Base-by-base conservation (phyloP, 2,329 filamentous ascomycete genomes). In the Onygenales sp. region DNA sequence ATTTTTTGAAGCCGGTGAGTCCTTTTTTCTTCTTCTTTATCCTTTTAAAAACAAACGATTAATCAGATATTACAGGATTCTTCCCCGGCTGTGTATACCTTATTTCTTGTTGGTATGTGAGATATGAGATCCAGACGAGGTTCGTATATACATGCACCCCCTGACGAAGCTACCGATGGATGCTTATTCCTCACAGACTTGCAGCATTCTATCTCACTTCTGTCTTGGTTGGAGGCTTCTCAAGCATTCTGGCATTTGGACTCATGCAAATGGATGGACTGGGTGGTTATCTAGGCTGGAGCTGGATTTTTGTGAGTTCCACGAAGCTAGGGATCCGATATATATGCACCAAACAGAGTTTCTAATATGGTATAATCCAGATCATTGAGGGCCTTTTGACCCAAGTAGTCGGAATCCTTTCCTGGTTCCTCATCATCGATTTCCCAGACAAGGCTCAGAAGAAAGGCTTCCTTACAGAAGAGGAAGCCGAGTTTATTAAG, bases 61-160 rank as follows among this genome's bases (percentile, higher is more conserved):
- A 7, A 49, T 58, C 31, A 56, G 36, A 43, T 53, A 13, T 8
- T 54, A 27, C n/a, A 54, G 46, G 46, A 13, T 49, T 49, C 17
- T 49, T 40, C 66, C 83, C 83, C 0, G 78, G 78, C 55, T 83
- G 79, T 53, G 81, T 84, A 1, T 87, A 86, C 61, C 69, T 87
- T 2, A 76, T 87, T 33, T 82, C 78, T 60, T 86, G 82, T 13
- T 88, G 84, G 84, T 87, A 86, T 62, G 37, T 52, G 13, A 39
- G 52, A 51, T 61, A 62, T 57, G 67, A 70, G 39, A 58, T 70
- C 60, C 61, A 71, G 43, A 64, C 66, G 60, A 63, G 70, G 45
- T 70, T 68, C 58, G 57, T 52, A 42, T 31, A 7, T 51, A 57
- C 61, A 54, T 52, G n/a, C 57, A 54, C 13, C n/a, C 27, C 27